Base-by-base conservation (phyloP, 2,329 filamentous ascomycete species). In the Colletotrichum ledebouriae region DNA sequence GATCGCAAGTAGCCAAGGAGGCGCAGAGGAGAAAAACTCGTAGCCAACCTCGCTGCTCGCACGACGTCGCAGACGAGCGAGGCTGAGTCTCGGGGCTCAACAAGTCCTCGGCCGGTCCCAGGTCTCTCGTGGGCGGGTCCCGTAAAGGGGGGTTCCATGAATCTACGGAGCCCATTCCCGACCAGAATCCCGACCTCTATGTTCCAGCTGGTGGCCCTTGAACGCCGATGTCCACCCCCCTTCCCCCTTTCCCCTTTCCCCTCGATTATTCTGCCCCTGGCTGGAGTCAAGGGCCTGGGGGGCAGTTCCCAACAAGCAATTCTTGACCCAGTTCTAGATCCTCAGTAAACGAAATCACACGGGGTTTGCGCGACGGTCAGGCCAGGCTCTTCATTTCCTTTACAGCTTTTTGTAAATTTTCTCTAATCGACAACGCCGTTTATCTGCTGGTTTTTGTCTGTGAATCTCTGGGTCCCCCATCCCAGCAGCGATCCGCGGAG, bases 11-110 rank as follows among this genome's bases (percentile, higher is more conserved):
- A 25, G 25, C 4, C 4, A 25, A 25, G 25, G 25, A 25, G 25
- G 25, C 25, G 25, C 25, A 25, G 25, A 25, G 17, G 4, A 20
- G 9, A 17, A 39, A 11, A 39, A 13, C 50, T 39, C 50, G 50
- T 34, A 42, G 25, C 37, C 53, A 39, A 60, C 37, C 7, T 65
- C 46, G 39, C 3, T 15, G 11, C 29, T 29, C 33, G 29, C 33
- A 49, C 63, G 33, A 63, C 53, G 60, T 64, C 47, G 53, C 60
- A 67, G 41, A 44, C 53, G 25, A 65, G 56, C 61, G 55, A 68
- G 65, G 65, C 65, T 65, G 61, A 59, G 65, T 17, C 33, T 59
- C 33, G 50, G 17, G 41, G 25, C 50, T 57, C 52, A 57, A 62
- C 34, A 52, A 25, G 22, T 50, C 44, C 55, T 42, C 44, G 22